phyloP scores from a whole-genome alignment of 805 yeast species.

The Sporopachydermia lactativora region DNA sequence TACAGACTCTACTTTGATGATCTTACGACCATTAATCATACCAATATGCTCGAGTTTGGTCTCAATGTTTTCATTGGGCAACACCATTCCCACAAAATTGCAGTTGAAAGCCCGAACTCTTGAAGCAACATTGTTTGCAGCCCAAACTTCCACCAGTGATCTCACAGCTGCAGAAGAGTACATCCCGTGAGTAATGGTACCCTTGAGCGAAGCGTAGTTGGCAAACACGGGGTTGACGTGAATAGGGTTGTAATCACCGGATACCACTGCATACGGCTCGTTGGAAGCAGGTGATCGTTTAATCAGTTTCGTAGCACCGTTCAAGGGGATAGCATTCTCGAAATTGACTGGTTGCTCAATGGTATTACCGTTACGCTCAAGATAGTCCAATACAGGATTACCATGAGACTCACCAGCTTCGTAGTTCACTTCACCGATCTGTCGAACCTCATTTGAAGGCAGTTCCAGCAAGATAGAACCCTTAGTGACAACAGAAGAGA shows the following conservation, averaged over 20 bases:
- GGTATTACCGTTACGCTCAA: slow-evolving; percentile 80
- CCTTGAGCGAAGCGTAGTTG: slow-evolving; percentile 83
- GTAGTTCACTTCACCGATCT: slow-evolving; percentile 73
- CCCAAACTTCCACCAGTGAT: slow-evolving; percentile 93
- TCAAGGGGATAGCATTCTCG: slow-evolving; percentile 82
- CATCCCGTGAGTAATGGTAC: slow-evolving; percentile 99
- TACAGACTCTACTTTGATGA: slow-evolving; percentile 80
- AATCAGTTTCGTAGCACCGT: slow-evolving; percentile 33
- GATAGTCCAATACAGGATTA: slow-evolving; percentile 93
- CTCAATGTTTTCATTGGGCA: slow-evolving; percentile 83
- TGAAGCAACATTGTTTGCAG: slow-evolving; percentile 91
- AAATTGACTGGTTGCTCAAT: slow-evolving; percentile 88
- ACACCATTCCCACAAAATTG: slow-evolving; percentile 89
- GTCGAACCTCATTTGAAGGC: slow-evolving; percentile 79
- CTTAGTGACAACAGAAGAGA: slow-evolving; percentile 62
- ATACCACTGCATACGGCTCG: slow-evolving; percentile 92
- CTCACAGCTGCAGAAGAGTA: slow-evolving; percentile 93
- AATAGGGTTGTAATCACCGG: slow-evolving; percentile 97
- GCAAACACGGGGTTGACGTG: slow-evolving; percentile 96
- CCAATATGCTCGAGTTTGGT: slow-evolving; percentile 91
- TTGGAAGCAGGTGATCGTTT: slow-evolving; percentile 88
- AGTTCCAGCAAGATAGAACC: slow-evolving; percentile 83
- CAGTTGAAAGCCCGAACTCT: slow-evolving; percentile 93
- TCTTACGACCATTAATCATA: slow-evolving; percentile 98
- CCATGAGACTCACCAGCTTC: slow-evolving; percentile 90